Evolutionary conservation across 352 stramenopile species (phyloP).

Genomic region (Globisporangium alternatum): DNA sequence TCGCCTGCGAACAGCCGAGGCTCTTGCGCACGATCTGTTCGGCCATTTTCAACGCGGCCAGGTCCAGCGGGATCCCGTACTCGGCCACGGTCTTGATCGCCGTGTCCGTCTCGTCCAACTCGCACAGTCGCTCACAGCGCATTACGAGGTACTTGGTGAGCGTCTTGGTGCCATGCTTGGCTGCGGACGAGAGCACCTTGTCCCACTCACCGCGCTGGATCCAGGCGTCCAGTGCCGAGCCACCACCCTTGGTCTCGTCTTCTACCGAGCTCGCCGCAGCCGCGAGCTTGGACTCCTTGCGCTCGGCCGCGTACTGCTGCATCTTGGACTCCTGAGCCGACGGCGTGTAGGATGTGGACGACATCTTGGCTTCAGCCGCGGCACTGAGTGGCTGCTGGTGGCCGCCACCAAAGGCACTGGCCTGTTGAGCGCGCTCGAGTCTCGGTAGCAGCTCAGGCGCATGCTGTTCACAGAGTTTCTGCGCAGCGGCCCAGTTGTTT

Average conservation of each 20-base stretch:
- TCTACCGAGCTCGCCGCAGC: slow-evolving; percentile 8
- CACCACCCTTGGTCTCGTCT: slow-evolving; percentile 36
- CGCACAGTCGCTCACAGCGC: slow-evolving; percentile 62
- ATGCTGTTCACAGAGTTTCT: slow-evolving; percentile 79
- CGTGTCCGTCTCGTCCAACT: slow-evolving; percentile 69
- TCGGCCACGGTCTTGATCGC: slow-evolving; percentile 76
- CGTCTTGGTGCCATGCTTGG: slow-evolving; percentile 69
- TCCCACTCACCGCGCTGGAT: slow-evolving; percentile 94
- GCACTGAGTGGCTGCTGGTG: slow-evolving; percentile 20
- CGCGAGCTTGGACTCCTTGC: slow-evolving; percentile 53
- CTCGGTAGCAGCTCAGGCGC: slow-evolving; percentile 74
- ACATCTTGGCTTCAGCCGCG: slow-evolving; percentile 48
- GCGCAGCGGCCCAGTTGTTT: slow-evolving; percentile 72
- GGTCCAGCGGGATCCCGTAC: slow-evolving; percentile 75
- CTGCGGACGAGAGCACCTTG: slow-evolving; percentile 85
- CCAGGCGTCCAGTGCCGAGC: slow-evolving; percentile 84
- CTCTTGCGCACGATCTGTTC: slow-evolving; percentile 59
- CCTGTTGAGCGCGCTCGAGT: slow-evolving; percentile 79
- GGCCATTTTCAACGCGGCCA: slow-evolving; percentile 45
- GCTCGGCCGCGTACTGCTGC: slow-evolving; percentile 28
- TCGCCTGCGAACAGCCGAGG: slow-evolving; percentile 36
- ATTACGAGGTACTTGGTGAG: slow-evolving; percentile 88
- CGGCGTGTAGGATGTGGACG: slow-evolving; percentile 46
- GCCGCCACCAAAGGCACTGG: slow-evolving; percentile 60
- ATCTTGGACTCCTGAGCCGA: slow-evolving; percentile 49